A percentile compares a stretch with the other conserved stretches of the same genome.
Conservation (phyloP, 805 yeast genomes). For the Candida ovalis region DNA sequence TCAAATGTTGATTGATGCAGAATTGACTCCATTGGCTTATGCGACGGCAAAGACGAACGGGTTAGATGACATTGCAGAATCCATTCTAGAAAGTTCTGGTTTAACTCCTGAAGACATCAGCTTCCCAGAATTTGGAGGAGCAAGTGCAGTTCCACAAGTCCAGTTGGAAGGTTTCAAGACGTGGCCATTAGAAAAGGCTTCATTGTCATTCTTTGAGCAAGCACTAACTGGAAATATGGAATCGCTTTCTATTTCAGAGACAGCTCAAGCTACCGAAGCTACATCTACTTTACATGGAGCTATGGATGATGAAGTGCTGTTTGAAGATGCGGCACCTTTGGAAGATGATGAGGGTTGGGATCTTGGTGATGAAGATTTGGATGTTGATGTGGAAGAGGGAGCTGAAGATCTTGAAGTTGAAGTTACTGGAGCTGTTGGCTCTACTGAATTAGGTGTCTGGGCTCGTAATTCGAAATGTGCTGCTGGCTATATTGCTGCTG, state of each 20-base stretch:
- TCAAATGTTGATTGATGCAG: constrained; percentile 67
- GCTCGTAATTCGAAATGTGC: constrained; percentile 83
- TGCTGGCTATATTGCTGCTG: constrained; percentile 92
- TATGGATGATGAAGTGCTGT: constrained; percentile 34
- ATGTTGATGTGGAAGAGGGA: constrained; percentile 46
- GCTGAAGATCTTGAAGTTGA: constrained; percentile 32
- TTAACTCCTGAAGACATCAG: constrained; percentile 57
- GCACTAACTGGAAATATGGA: constrained; percentile 80
- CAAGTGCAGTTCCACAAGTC: constrained; percentile 45
- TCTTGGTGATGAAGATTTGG: constrained; percentile 74
- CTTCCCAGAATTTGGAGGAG: constrained; percentile 32
- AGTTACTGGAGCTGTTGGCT: constrained; percentile 33
- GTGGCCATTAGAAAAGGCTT: constrained; percentile 82
- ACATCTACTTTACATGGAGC: constrained; percentile 11
- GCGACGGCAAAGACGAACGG: constrained; percentile 89
- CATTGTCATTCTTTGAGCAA: constrained; percentile 77
- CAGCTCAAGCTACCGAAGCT: not conserved
- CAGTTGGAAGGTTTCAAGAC: constrained; percentile 42
- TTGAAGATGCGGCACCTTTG: constrained; percentile 42
- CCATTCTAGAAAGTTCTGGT: constrained; percentile 68
- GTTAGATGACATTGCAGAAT: constrained; percentile 67
- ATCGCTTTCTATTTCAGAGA: constrained; percentile 48
- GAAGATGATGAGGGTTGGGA: constrained; percentile 79
- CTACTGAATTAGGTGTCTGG: constrained; percentile 74
- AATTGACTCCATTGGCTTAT: constrained; percentile 85